Evolutionary conservation across 352 stramenopile genomes (phyloP).

Genomic region (Pythium guiyangense): DNA sequence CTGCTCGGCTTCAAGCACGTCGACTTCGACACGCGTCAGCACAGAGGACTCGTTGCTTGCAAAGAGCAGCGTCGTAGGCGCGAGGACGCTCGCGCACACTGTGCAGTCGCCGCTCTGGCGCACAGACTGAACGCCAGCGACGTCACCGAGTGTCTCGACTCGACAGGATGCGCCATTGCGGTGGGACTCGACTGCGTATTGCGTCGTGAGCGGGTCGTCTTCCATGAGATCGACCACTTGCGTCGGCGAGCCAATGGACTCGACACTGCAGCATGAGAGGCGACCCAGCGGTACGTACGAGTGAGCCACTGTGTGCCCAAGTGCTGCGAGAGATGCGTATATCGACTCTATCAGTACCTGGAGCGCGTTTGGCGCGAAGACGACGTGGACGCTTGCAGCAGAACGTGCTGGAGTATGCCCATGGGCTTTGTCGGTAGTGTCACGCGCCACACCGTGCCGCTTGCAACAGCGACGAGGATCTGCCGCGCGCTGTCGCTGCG

Average conservation of each 20-base stretch:
- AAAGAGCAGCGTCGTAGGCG: conserved; percentile 44
- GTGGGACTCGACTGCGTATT: background rate
- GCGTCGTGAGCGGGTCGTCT: background rate
- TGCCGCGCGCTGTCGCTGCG: background rate
- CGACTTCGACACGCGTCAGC: conserved; percentile 22
- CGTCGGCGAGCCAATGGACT: conserved; percentile 5
- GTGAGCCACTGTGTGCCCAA: background rate
- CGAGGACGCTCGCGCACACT: conserved; percentile 45
- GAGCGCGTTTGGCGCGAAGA: too few relatives aligned
- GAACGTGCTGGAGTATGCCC: conserved; percentile 6
- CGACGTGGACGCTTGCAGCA: conserved; percentile 4
- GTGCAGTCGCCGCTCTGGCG: conserved; percentile 18
- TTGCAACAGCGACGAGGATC: conserved; percentile 28
- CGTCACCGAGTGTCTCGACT: conserved; percentile 18
- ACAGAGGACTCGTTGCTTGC: background rate
- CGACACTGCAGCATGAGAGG: background rate
- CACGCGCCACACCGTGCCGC: conserved; percentile 50
- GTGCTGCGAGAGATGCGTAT: background rate
- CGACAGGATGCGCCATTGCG: background rate
- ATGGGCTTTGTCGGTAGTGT: conserved; percentile 18
- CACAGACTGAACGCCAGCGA: conserved; percentile 40
- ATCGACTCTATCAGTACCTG: too few relatives aligned
- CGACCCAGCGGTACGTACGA: background rate
- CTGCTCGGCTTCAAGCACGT: conserved; percentile 63
- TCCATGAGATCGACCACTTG: conserved; percentile 3